Conservation (phyloP, 176 grass and related monocot species). For the Otatea glauca region DNA sequence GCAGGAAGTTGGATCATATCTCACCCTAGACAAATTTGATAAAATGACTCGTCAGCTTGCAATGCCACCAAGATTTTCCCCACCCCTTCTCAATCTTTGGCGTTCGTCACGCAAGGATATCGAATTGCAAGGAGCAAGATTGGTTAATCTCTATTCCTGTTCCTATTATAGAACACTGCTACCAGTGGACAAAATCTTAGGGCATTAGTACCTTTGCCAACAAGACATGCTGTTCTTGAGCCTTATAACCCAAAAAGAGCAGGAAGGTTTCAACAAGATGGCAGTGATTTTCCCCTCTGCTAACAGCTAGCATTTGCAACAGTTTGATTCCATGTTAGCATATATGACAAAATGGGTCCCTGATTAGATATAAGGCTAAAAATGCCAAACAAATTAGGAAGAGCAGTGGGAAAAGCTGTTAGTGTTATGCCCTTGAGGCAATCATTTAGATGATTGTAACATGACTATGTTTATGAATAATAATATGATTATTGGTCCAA, state of each 20-base stretch:
- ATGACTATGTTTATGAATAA: no score
- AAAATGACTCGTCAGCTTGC: slow-evolving; percentile 84
- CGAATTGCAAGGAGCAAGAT: slow-evolving; percentile 55
- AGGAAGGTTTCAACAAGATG: slow-evolving; percentile 19
- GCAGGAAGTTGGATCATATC: slow-evolving; percentile 73
- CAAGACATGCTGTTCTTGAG: slow-evolving; percentile 1
- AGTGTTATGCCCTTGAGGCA: no score
- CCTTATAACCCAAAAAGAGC: slow-evolving; percentile 13
- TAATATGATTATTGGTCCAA: no score
- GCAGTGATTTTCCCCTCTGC: background rate
- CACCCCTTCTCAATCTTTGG: slow-evolving; percentile 56
- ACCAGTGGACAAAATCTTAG: background rate
- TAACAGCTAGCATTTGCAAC: slow-evolving; percentile 9
- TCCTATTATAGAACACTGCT: slow-evolving; percentile 45
- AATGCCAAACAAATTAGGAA: no score
- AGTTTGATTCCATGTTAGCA: slow-evolving; percentile 3
- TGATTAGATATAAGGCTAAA: no score
- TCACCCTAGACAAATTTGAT: slow-evolving; percentile 93
- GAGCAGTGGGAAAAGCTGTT: no score
- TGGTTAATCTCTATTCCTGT: slow-evolving; percentile 62
- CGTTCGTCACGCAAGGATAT: slow-evolving; percentile 71
- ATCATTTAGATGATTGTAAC: no score
- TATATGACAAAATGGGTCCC: no score
- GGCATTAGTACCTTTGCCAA: background rate
- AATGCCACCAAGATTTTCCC: background rate